Percentiles rank a stretch among this genome's conserved stretches.
These are phyloP conservation scores for Saccharomycopsis babjevae DNA, from an alignment of 805 yeast species.

Conservation along the genomic window DNA sequence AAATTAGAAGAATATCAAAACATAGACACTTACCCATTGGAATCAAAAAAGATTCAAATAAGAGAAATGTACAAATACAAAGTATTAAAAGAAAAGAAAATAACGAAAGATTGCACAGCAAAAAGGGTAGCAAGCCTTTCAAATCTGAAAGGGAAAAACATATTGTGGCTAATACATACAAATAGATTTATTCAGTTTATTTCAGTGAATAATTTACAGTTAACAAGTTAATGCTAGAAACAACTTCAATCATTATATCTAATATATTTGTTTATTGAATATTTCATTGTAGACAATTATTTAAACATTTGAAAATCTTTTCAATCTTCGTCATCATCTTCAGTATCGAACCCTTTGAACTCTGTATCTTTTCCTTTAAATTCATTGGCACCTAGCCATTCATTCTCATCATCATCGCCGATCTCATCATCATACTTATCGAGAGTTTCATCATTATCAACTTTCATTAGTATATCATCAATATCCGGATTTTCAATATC, in stretches of 20 bases:
- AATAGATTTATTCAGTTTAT: not conserved
- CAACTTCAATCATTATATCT: not conserved
- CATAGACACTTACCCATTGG: conserved; percentile 88
- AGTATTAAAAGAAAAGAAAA: conserved; percentile 73
- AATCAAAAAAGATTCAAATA: conserved; percentile 82
- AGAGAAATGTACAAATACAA: conserved; percentile 63
- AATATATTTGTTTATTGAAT: not conserved
- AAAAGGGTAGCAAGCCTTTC: conserved; percentile 43
- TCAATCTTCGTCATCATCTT: not conserved
- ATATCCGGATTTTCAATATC: conserved; percentile 23
- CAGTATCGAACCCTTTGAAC: conserved; percentile 3
- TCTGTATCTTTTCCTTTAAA: conserved; percentile 19
- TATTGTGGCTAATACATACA: conserved; percentile 34
- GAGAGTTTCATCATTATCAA: conserved; percentile 19
- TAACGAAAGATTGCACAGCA: conserved; percentile 73
- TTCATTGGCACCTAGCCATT: conserved; percentile 25
- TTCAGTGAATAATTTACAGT: not conserved
- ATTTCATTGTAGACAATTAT: too few relatives aligned
- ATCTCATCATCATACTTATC: conserved; percentile 29
- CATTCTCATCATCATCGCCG: conserved; percentile 27
- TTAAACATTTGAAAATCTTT: too few relatives aligned
- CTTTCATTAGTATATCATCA: conserved; percentile 19
- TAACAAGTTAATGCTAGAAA: not conserved
- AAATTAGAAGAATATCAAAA: conserved; percentile 76
- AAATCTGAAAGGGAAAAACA: conserved; percentile 77